Percentiles rank a stretch among this genome's conserved stretches.
These are phyloP conservation scores for Pseudomicrostroma phylloplanum DNA, from an alignment of 1,284 basidiomycete genomes.

Conservation along the genomic window DNA sequence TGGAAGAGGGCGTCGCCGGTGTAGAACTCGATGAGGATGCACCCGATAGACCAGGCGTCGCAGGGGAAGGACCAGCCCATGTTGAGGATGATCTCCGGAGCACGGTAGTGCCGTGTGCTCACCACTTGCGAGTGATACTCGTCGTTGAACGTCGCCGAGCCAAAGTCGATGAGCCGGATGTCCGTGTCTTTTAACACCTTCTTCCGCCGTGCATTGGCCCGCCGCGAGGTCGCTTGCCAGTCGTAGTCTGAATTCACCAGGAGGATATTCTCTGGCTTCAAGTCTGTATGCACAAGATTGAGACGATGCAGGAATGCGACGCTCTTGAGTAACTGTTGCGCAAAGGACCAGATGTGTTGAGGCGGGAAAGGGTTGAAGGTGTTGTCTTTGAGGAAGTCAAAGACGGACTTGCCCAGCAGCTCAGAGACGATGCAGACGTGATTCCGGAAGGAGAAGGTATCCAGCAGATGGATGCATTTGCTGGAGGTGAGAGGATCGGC, in stretches of 20 bases:
- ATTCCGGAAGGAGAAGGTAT: slow-evolving; percentile 94
- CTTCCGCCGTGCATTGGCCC: slow-evolving; percentile 37
- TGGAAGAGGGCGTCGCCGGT: slow-evolving; percentile 97
- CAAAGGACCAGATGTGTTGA: slow-evolving; percentile 91
- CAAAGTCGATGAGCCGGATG: slow-evolving; percentile 96
- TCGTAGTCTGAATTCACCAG: slow-evolving; percentile 77
- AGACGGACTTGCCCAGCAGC: slow-evolving; percentile 92
- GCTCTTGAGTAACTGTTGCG: slow-evolving; percentile 80
- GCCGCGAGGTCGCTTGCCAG: slow-evolving; percentile 23
- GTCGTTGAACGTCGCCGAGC: slow-evolving; percentile 92
- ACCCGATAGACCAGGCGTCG: slow-evolving; percentile 96
- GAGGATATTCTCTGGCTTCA: slow-evolving; percentile 80
- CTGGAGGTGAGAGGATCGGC: slow-evolving; percentile 49
- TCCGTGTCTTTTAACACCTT: slow-evolving; percentile 74
- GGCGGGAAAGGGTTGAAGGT: slow-evolving; percentile 92
- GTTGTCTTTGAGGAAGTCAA: slow-evolving; percentile 98
- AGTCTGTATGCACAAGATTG: slow-evolving; percentile 90
- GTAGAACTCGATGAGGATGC: slow-evolving; percentile 97
- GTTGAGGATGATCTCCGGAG: slow-evolving; percentile 89
- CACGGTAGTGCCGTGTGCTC: slow-evolving; percentile 94
- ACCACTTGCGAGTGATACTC: slow-evolving; percentile 99
- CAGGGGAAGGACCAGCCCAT: slow-evolving; percentile 98
- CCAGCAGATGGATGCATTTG: slow-evolving; percentile 93
- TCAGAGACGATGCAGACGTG: slow-evolving; percentile 98
- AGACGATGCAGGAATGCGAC: slow-evolving; percentile 90